These are phyloP conservation scores for button mushroom (Agaricus bisporus) DNA, from an alignment of 768 basidiomycete species.

Conservation along the genomic window DNA sequence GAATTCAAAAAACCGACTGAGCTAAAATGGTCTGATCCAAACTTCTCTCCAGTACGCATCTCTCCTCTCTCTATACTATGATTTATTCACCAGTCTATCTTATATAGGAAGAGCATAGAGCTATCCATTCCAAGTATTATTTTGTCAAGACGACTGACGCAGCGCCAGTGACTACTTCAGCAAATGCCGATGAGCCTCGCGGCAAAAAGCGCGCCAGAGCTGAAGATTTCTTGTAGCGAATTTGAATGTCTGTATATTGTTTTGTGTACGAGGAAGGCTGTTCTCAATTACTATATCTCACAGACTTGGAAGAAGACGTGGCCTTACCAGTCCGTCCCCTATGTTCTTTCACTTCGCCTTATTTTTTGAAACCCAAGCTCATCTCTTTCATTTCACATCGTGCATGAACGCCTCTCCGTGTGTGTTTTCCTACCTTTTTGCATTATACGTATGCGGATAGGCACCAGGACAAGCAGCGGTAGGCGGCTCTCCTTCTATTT, in stretches of 20 bases:
- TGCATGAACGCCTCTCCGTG: neutral
- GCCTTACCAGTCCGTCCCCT: conserved; percentile 11
- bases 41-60: conserved; percentile 61
- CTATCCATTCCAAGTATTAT: conserved; percentile 58
- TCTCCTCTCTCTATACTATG: conserved; percentile 7
- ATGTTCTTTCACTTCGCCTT: conserved; percentile 1
- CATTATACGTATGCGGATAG: neutral
- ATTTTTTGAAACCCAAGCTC: neutral
- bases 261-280: neutral
- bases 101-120: conserved; percentile 70
- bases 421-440: neutral
- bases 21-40: conserved; percentile 69
- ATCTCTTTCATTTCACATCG: neutral
- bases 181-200: conserved; percentile 51
- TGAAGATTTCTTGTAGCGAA: conserved; percentile 67
- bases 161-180: conserved; percentile 10
- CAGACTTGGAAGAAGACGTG: conserved; percentile 4
- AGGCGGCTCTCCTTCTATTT: neutral
- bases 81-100: neutral
- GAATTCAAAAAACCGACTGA: conserved; percentile 72
- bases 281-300: neutral
- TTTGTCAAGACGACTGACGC: conserved; percentile 36
- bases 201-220: conserved; percentile 84
- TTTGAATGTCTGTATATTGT: neutral
- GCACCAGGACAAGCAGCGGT: neutral